Evolutionary conservation across 2,329 filamentous ascomycete genomes (phyloP).

Genomic region (Clarireedia sp.): DNA sequence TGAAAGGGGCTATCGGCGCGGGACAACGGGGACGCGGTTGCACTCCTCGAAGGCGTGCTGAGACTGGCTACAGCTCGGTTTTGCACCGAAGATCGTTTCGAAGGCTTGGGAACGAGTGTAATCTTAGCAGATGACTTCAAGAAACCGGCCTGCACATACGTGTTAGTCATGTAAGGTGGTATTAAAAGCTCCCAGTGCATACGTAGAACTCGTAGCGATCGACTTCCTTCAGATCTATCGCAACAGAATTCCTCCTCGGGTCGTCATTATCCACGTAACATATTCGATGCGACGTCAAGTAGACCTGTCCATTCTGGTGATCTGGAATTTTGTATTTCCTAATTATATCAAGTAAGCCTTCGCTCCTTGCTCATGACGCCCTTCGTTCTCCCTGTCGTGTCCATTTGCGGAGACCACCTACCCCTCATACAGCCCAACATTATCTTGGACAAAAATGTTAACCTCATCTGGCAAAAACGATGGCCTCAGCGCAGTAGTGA

Average conservation of each 20-base stretch:
- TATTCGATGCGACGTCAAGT: slow-evolving; percentile 87
- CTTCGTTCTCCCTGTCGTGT: too few species aligned
- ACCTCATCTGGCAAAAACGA: slow-evolving; percentile 89
- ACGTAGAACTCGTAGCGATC: slow-evolving; percentile 88
- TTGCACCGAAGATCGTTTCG: slow-evolving; percentile 55
- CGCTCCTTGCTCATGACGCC: too few species aligned
- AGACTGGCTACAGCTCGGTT: slow-evolving; percentile 43
- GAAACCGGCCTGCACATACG: slow-evolving; percentile 62
- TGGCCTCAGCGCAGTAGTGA: slow-evolving; percentile 92
- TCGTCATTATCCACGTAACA: slow-evolving; percentile 91
- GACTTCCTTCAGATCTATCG: slow-evolving; percentile 82
- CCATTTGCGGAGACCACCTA: slow-evolving; percentile 38
- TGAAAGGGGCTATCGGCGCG: slow-evolving; percentile 38
- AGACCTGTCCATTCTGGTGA: slow-evolving; percentile 92
- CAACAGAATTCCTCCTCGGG: slow-evolving; percentile 75
- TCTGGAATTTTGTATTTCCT: slow-evolving; percentile 94
- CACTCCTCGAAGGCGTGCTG: slow-evolving; percentile 39
- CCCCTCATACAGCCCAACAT: slow-evolving; percentile 96
- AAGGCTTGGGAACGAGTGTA: slow-evolving; percentile 74
- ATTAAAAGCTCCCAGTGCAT: slow-evolving; percentile 24
- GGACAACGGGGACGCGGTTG: slow-evolving; percentile 39
- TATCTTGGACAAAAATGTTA: slow-evolving; percentile 92
- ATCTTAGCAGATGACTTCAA: slow-evolving; percentile 93
- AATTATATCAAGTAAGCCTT: background rate
- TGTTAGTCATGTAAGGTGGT: slow-evolving; percentile 16